Evolutionary conservation across 305 asterid species (phyloP).

Genomic region (Solanum hybrid): DNA sequence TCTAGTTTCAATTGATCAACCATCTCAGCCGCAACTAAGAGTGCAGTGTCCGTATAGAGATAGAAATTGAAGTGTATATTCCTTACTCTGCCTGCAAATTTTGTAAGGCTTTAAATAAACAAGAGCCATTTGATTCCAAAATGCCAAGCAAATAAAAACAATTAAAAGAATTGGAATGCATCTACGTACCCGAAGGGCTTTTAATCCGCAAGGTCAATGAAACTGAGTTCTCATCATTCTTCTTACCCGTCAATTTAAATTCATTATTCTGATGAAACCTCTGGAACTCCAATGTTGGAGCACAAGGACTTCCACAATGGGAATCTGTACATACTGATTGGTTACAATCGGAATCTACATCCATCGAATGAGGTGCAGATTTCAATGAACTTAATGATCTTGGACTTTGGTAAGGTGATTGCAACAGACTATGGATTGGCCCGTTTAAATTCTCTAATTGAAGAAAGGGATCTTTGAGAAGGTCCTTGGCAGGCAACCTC

Average conservation of each 20-base stretch:
- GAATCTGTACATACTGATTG: slow-evolving; percentile 37
- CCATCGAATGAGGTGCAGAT: slow-evolving; percentile 48
- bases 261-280: slow-evolving; percentile 40
- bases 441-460: slow-evolving; percentile 26
- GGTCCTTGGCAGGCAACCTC: slow-evolving; percentile 64
- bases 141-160: background rate
- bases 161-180: background rate
- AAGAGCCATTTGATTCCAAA: background rate
- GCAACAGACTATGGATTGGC: slow-evolving; percentile 16
- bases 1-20: slow-evolving; percentile 58
- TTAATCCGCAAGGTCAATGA: slow-evolving; percentile 48
- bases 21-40: slow-evolving; percentile 70
- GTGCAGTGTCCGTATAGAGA: slow-evolving; percentile 63
- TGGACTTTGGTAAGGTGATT: slow-evolving; percentile 28
- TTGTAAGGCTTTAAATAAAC: background rate
- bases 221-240: slow-evolving; percentile 42
- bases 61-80: slow-evolving; percentile 54
- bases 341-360: slow-evolving; percentile 48
- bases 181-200: slow-evolving; percentile 36
- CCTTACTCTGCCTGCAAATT: slow-evolving; percentile 36
- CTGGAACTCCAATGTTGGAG: slow-evolving; percentile 35
- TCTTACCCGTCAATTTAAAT: slow-evolving; percentile 53
- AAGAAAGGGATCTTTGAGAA: slow-evolving; percentile 59
- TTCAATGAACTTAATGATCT: slow-evolving; percentile 24
- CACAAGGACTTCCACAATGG: slow-evolving; percentile 26